Percentiles rank a stretch among this genome's conserved stretches.
Conservation (phyloP, 2,329 filamentous ascomycete genomes). For the Clarireedia sp. region DNA sequence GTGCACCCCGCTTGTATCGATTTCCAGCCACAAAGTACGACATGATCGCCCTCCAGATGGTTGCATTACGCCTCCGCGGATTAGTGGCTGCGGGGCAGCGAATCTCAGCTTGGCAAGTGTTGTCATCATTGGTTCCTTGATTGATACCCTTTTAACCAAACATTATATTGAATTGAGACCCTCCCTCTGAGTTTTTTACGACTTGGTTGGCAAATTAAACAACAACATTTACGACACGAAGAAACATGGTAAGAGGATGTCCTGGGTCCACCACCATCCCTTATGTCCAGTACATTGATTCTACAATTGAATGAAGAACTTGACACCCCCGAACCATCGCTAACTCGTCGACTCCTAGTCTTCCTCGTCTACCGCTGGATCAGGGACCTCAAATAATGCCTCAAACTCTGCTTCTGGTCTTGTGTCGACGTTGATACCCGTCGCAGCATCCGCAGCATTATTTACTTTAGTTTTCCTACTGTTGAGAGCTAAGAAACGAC, state of each 20-base stretch:
- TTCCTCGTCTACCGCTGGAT: background rate
- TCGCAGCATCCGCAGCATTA: conserved; percentile 35
- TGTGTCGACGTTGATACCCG: conserved; percentile 40
- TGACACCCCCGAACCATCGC: background rate
- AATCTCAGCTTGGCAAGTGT: background rate
- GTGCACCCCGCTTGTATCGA: too few species aligned
- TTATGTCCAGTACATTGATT: too few species aligned
- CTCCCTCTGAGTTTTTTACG: too few species aligned
- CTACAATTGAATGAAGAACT: too few species aligned
- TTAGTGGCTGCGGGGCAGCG: background rate
- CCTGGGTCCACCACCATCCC: too few species aligned
- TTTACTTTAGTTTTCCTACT: conserved; percentile 38
- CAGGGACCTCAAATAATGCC: background rate
- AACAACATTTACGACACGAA: too few species aligned
- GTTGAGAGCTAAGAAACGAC: conserved; percentile 37
- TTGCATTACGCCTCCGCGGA: too few species aligned
- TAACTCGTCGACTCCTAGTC: background rate
- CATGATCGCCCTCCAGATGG: too few species aligned
- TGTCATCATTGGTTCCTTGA: background rate
- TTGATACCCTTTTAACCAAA: background rate
- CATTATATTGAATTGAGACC: too few species aligned
- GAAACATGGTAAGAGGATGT: too few species aligned
- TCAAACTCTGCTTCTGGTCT: conserved; percentile 31
- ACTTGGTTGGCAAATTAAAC: too few species aligned
- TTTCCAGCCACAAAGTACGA: too few species aligned